A percentile compares a stretch with the other conserved stretches of the same genome.
Evolutionary conservation across 2,329 filamentous ascomycete species (phyloP).

Genomic region (Fusarium concolor): DNA sequence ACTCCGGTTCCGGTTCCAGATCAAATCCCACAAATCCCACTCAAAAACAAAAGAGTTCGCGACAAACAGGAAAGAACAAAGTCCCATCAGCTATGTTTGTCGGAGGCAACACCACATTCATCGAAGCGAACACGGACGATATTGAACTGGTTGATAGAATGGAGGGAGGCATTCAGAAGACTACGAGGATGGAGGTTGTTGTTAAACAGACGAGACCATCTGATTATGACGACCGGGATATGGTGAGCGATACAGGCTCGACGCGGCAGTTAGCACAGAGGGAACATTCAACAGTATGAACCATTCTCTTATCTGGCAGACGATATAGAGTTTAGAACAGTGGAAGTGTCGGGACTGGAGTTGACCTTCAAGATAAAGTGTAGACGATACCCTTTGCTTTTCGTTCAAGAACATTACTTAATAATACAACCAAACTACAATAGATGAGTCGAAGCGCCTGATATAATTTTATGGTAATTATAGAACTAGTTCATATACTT

Average conservation of each 20-base stretch:
- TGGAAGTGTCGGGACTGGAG: not conserved
- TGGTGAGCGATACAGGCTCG: constrained; percentile 40
- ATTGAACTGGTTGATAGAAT: constrained; percentile 33
- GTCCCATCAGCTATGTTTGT: constrained; percentile 38
- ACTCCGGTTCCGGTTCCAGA: constrained; percentile 39
- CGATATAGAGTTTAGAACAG: not conserved
- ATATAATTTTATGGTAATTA: too few species aligned
- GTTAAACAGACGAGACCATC: constrained; percentile 36
- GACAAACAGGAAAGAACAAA: constrained; percentile 8
- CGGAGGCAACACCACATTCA: constrained; percentile 39
- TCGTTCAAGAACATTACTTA: not conserved
- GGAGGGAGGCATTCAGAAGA: constrained; percentile 43
- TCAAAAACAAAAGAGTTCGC: constrained; percentile 30
- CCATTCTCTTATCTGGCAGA: not conserved
- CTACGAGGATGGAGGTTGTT: constrained; percentile 41
- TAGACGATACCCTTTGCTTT: constrained; percentile 23
- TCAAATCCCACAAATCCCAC: constrained; percentile 28
- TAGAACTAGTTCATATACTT: constrained; percentile 16
- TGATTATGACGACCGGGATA: constrained; percentile 38
- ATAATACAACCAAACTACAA: accelerated
- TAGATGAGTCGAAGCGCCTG: not conserved
- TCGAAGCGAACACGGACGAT: constrained; percentile 40
- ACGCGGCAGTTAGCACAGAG: constrained; percentile 34
- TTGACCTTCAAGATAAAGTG: not conserved
- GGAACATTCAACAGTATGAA: constrained; percentile 38